Evolutionary conservation across 2,329 filamentous ascomycete genomes (phyloP).

Genomic region (Ceratocystiopsis sp.): DNA sequence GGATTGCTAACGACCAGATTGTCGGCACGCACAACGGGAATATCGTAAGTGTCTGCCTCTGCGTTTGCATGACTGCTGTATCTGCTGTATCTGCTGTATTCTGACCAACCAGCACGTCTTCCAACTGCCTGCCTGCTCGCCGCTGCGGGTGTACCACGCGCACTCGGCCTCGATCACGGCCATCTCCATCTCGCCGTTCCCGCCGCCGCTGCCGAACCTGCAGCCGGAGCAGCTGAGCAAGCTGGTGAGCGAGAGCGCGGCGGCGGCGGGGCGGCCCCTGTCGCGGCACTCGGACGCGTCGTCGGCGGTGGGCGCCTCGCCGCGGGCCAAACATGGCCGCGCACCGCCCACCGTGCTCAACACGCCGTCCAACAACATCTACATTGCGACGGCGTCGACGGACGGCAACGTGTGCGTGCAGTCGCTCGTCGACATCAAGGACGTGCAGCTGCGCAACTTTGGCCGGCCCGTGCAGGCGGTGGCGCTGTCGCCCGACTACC

Average conservation of each 20-base stretch:
- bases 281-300: constrained; percentile 26
- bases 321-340: constrained; percentile 29
- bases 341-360: constrained; percentile 45
- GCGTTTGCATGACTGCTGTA: neutral
- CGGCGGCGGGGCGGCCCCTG: constrained; percentile 17
- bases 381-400: constrained; percentile 83
- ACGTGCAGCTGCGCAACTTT: constrained; percentile 86
- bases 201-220: constrained; percentile 33
- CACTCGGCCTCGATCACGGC: constrained; percentile 83
- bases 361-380: constrained; percentile 76
- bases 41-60: constrained; percentile 43
- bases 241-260: constrained; percentile 19
- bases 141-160: constrained; percentile 74
- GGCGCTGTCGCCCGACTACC: constrained; percentile 88
- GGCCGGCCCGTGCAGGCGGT: constrained; percentile 83
- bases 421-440: constrained; percentile 71
- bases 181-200: constrained; percentile 78
- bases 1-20: too few relatives aligned
- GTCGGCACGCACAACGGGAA: constrained; percentile 93
- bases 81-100: constrained; percentile 5
- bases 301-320: constrained; percentile 33
- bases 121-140: constrained; percentile 64
- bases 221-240: constrained; percentile 23
- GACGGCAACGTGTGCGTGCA: constrained; percentile 92
- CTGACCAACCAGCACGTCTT: constrained; percentile 52